Evolutionary conservation across 768 basidiomycete genomes (phyloP).

Genomic region (Lactifluus subvellereus): DNA sequence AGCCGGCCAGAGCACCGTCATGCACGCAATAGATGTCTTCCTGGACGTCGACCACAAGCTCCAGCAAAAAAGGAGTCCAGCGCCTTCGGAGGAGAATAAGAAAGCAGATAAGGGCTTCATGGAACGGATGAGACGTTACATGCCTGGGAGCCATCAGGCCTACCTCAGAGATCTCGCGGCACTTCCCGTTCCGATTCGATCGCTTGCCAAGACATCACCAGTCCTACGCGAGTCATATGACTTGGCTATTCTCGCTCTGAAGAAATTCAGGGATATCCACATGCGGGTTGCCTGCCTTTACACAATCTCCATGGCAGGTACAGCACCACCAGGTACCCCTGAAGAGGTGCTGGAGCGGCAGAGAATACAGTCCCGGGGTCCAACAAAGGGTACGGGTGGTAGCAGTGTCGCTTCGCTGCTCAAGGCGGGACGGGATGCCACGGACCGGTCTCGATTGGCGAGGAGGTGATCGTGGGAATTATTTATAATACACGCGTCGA

Average conservation of each 20-base stretch:
- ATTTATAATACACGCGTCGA: slow-evolving; percentile 7
- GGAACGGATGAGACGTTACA: slow-evolving; percentile 89
- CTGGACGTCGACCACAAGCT: slow-evolving; percentile 87
- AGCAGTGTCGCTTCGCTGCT: slow-evolving; percentile 76
- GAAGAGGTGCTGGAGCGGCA: slow-evolving; percentile 38
- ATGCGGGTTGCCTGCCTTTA: slow-evolving; percentile 87
- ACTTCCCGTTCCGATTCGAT: slow-evolving; percentile 55
- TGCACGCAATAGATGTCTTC: slow-evolving; percentile 82
- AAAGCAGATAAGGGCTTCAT: slow-evolving; percentile 75
- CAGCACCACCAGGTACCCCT: slow-evolving; percentile 51
- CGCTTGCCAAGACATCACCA: slow-evolving; percentile 51
- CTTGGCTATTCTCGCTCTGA: slow-evolving; percentile 67
- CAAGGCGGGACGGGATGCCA: slow-evolving; percentile 88
- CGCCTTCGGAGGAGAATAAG: slow-evolving; percentile 60
- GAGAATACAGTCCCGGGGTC: slow-evolving; percentile 35
- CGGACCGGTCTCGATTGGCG: slow-evolving; percentile 54
- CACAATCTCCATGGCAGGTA: slow-evolving; percentile 77
- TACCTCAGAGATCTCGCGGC: slow-evolving; percentile 68
- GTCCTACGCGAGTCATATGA: slow-evolving; percentile 73
- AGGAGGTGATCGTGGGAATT: slow-evolving; percentile 27
- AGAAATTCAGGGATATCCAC: slow-evolving; percentile 79
- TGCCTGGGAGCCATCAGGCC: slow-evolving; percentile 87
- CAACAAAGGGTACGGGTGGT: slow-evolving; percentile 83
- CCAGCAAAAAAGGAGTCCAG: slow-evolving; percentile 58
- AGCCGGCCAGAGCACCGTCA: slow-evolving; percentile 89